Conservation (phyloP, 768 basidiomycete species). For the Hydnomerulius pinastri region DNA sequence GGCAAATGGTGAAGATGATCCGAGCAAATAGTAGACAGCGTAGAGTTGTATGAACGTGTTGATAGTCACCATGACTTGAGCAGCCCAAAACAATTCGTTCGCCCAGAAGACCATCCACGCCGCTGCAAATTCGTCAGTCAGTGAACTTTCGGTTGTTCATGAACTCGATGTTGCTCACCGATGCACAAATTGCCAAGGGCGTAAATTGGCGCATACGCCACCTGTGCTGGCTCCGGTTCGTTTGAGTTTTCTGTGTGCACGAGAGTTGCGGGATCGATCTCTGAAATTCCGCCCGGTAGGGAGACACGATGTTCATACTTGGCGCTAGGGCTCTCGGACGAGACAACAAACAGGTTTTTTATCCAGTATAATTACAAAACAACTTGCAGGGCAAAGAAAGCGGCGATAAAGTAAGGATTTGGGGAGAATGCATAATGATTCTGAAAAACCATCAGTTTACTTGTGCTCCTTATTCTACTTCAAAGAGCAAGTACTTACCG, state of each 20-base stretch:
- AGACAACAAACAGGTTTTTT: constrained; percentile 24
- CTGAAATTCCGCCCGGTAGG: background rate
- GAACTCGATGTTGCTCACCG: constrained; percentile 17
- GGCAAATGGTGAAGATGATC: constrained; percentile 12
- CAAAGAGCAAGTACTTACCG: too few species aligned
- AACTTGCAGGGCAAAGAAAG: constrained; percentile 32
- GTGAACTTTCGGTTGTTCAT: background rate
- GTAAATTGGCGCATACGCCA: constrained; percentile 34
- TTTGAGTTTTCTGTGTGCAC: background rate
- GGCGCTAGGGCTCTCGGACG: background rate
- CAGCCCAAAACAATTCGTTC: constrained; percentile 22
- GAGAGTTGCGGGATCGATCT: background rate
- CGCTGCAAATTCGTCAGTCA: constrained; percentile 18
- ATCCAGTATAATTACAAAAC: constrained; percentile 30
- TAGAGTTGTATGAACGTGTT: constrained; percentile 39
- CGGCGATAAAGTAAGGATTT: constrained; percentile 33
- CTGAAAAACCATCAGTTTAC: constrained; percentile 17
- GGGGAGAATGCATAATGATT: constrained; percentile 37
- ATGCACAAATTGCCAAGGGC: constrained; percentile 35
- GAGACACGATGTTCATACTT: background rate
- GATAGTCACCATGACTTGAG: constrained; percentile 32
- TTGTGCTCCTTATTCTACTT: too few species aligned
- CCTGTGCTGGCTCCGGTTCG: constrained; percentile 18
- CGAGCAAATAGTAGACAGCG: constrained; percentile 35
- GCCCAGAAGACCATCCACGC: constrained; percentile 36